Evolutionary conservation across 192 early-diverging fungal species (phyloP), one percentile per base, ranked within the genome.

Genomic region (Coemansia sp.): DNA sequence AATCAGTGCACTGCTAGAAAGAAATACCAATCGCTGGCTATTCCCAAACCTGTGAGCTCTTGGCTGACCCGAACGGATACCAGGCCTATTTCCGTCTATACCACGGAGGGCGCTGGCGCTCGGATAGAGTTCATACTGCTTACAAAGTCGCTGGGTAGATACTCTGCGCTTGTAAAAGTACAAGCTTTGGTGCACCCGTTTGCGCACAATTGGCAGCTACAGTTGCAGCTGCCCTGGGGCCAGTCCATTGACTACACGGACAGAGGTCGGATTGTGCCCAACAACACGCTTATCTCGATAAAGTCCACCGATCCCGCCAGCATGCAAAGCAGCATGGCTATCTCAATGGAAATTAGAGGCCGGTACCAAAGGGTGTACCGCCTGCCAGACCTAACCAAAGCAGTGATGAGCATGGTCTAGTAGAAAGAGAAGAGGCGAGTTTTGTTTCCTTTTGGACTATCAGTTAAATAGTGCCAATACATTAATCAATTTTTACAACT

Each of bases 111-210:
- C 23, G 18, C 52, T 35, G 62, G 77, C 8, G 62, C 74, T 6
- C 73, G 73, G 10, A 67, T 79, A 16, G 73, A 75, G 35, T 75
- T 83, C 59, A 50, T 72, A 11, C 72, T 61, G 21, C 65, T 69
- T 9, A 57, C 65, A 9, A 55, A 64, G 43, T 42, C 66, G 12
- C 62, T 64, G 18, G 70, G 70, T 41, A 75, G 61, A 36, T 83
- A 73, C 39, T 35, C 72, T 10, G 61, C 73, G 25, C 72, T 83
- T 13, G 58, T 83, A 34, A 83, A 83, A 45, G 62, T 83, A 14
- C 76, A 72, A 53, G 65, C 81, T 6, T 31, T 75, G n/a, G 62
- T 66, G 31, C 64, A 61, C 11, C 62, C 76, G 18, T 79, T 79
- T 59, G 57, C 62, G 7, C 76, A 73, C 20, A 61, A 83, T 43